Evolutionary conservation across 2,329 filamentous ascomycete species (phyloP).

Genomic region (Massarina eburnea): DNA sequence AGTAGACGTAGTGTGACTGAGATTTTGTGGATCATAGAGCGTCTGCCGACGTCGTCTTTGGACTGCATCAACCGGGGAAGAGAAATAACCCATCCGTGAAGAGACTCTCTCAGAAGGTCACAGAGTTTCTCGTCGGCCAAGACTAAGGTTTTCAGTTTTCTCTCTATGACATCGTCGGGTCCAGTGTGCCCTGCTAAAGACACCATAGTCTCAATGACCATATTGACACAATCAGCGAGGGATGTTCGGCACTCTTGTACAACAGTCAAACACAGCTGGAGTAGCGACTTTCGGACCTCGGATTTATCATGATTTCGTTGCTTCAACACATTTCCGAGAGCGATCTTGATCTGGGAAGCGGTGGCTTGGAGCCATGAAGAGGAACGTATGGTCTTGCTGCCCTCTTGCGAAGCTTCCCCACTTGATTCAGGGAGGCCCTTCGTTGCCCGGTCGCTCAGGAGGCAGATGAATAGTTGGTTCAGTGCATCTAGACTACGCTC

Average conservation of each 20-base stretch:
- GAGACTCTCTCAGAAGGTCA: slow-evolving; percentile 66
- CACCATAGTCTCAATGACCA: slow-evolving; percentile 82
- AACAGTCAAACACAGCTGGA: slow-evolving; percentile 71
- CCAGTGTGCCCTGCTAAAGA: slow-evolving; percentile 57
- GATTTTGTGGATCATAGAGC: slow-evolving; percentile 73
- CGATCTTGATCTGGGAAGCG: slow-evolving; percentile 76
- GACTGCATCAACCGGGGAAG: slow-evolving; percentile 82
- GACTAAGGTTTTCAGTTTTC: slow-evolving; percentile 61
- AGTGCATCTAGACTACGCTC: slow-evolving; percentile 63
- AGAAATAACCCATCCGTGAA: slow-evolving; percentile 80
- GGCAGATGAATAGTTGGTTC: slow-evolving; percentile 45
- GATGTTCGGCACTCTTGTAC: slow-evolving; percentile 78
- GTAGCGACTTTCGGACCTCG: slow-evolving; percentile 69
- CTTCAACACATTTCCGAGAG: slow-evolving; percentile 74
- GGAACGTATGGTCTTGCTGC: slow-evolving; percentile 44
- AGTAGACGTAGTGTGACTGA: slow-evolving; percentile 70
- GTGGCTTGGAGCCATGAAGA: slow-evolving; percentile 78
- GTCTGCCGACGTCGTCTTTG: slow-evolving; percentile 77
- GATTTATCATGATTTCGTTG: slow-evolving; percentile 69
- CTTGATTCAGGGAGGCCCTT: slow-evolving; percentile 23
- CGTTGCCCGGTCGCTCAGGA: slow-evolving; percentile 51
- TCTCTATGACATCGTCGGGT: slow-evolving; percentile 47
- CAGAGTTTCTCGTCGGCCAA: slow-evolving; percentile 63
- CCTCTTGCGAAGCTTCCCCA: slow-evolving; percentile 11
- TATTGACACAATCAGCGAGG: slow-evolving; percentile 66